Evolutionary conservation across 208 protist species (phyloP), one percentile per base, ranked within the genome.

Genomic region (Plasmodiophora brassicae): DNA sequence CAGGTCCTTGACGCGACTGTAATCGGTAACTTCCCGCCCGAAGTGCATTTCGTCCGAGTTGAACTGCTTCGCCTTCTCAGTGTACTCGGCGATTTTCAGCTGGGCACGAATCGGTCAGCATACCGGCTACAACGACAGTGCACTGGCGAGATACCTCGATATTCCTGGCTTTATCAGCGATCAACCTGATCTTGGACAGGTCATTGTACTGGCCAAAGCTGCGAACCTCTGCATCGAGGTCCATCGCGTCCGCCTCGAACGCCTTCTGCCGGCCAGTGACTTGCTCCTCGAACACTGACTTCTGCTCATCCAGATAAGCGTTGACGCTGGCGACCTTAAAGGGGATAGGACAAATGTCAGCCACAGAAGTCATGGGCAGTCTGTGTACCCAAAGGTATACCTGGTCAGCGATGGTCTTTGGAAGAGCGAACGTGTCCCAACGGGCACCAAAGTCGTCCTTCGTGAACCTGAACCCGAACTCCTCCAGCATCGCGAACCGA

Each of bases 1-100:
- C 1, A 89, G 25, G 22, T 89, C 87, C 46, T 20, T 10, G 45
- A 89, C 36, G 39, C 60, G 0, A n/a, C 22, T n/a, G 39, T 89
- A 89, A 89, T 89, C 87, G 5, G 87, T 89, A 5, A 85, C 25
- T 60, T 89, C 87, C 35, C 85, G 71, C 10, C 87, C 87, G n/a
- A 89, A 89, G 32, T 86, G 83, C 36, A 45, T 41, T n/a, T 89
- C 72, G 46, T 85, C 35, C 36, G 57, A 38, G 25, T 89, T 89
- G n/a, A 78, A 78, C 65, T 78, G 65, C n/a, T 32, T n/a, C 41
- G 65, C 65, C n/a, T 78, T 78, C n/a, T 78, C 65, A 8, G 41
- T 36, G 41, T 38, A 78, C 5, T 78, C 65, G n/a, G 32, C 41
- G 5, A 78, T 78, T 78, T 78, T 78, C 65, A 32, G 5, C 65